phyloP scores from a whole-genome alignment of 2,329 filamentous ascomycete species.

The Scopulariopsis brevicaulis region DNA sequence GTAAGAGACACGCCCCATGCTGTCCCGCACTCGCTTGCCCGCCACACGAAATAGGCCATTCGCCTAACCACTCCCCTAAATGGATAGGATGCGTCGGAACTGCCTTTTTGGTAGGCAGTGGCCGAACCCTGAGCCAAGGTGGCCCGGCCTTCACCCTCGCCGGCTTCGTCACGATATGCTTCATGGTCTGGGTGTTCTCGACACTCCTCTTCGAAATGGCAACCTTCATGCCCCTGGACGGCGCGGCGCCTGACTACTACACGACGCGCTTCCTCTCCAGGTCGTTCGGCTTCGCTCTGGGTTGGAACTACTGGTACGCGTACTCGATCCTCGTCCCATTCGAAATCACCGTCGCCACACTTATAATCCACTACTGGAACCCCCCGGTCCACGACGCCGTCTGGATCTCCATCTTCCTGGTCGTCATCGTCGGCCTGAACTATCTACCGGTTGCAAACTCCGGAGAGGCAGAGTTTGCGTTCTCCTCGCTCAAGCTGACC shows the following conservation, averaged over 20 bases:
- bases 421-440: slow-evolving; percentile 9
- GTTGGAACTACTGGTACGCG: slow-evolving; percentile 31
- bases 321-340: slow-evolving; percentile 7
- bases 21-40: background rate
- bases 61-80: background rate
- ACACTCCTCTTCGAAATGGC: slow-evolving; percentile 20
- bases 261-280: slow-evolving; percentile 13
- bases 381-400: slow-evolving; percentile 9
- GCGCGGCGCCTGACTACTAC: background rate
- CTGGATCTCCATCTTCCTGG: slow-evolving; percentile 10
- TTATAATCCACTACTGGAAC: slow-evolving; percentile 12
- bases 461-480: slow-evolving; percentile 41
- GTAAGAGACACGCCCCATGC: background rate
- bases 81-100: slow-evolving; percentile 7
- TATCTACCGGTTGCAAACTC: slow-evolving; percentile 28
- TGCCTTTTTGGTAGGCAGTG: slow-evolving; percentile 9
- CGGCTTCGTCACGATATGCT: slow-evolving; percentile 35
- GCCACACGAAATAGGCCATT: background rate
- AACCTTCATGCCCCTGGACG: slow-evolving; percentile 11
- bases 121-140: slow-evolving; percentile 11
- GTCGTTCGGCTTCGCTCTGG: slow-evolving; percentile 23
- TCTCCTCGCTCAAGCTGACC: slow-evolving; percentile 36
- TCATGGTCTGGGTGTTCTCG: slow-evolving; percentile 45
- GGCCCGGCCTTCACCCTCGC: slow-evolving; percentile 28
- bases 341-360: slow-evolving; percentile 9